Evolutionary conservation across 1,284 basidiomycete species (phyloP).

Genomic region (Rhodotorula mucilaginosa): DNA sequence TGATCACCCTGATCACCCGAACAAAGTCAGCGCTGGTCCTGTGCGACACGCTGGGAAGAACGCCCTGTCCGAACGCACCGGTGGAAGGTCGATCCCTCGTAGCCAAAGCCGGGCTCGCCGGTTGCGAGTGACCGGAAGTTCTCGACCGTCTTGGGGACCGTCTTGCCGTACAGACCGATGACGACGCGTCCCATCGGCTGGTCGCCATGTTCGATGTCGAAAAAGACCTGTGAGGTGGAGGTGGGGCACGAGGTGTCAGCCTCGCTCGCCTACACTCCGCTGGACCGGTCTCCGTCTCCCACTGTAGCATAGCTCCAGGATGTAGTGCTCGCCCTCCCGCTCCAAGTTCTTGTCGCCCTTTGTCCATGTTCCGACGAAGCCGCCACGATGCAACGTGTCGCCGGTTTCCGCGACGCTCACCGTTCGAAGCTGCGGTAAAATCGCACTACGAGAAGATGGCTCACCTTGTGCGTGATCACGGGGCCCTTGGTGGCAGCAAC

Average conservation of each 20-base stretch:
- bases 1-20: constrained; percentile 4
- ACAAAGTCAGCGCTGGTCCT: neutral
- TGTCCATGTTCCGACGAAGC: too few relatives aligned
- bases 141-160: constrained; percentile 60
- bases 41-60: neutral
- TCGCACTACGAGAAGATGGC: neutral
- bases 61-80: constrained; percentile 56
- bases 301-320: too few relatives aligned
- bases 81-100: constrained; percentile 60
- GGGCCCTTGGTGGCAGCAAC: constrained; percentile 61
- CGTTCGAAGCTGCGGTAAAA: neutral
- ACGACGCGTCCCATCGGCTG: constrained; percentile 64
- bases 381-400: too few relatives aligned
- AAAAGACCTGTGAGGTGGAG: constrained; percentile 62
- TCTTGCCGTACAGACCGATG: constrained; percentile 58
- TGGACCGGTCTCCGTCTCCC: too few relatives aligned
- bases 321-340: too few relatives aligned
- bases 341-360: too few relatives aligned
- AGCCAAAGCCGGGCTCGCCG: constrained; percentile 72
- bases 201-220: constrained; percentile 76
- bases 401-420: too few relatives aligned
- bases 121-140: constrained; percentile 53
- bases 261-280: too few relatives aligned
- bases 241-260: neutral
- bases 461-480: constrained; percentile 73